Base-by-base conservation (phyloP, 2,329 filamentous ascomycete genomes). In the Pseudogymnoascus pannorum region DNA sequence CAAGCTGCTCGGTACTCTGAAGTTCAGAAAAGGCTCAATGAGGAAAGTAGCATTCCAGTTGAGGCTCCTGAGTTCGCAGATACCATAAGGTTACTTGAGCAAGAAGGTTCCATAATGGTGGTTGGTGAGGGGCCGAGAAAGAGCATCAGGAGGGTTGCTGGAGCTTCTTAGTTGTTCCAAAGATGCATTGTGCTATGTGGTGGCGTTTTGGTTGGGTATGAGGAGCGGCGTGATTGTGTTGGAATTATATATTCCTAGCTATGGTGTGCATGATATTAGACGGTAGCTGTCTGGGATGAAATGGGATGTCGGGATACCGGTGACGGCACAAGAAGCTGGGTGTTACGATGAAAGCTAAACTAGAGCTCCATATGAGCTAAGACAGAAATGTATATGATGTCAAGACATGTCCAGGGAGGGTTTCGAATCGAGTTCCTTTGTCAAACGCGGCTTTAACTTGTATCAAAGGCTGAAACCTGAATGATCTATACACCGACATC, bases 1-100 rank as follows among this genome's bases (percentile, higher is more conserved):
- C 84, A 86, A 64, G 80, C 82, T 0, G 89, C 92, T 20, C 82
- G 90, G 66, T 92, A 89, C 76, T 80, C 79, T n/a, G 94, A 99
- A 60, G 82, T 96, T 4, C 83, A 85, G 63, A 86, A 86, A 69
- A 83, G 81, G 66, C 74, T 99, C 60, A 79, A 81, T 48, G 94
- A 96, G 71, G 82, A 84, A 66, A 85, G 83, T 57, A 87, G 85
- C 69, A 78, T 88, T 62, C 80, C 85, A 9, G 79, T 97, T 8
- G 93, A 97, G 69, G 81, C 84, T 38, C 76, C 80, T 8, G 93
- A 97, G 73, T 94, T 99, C 72, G 83, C 84, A 11, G 92, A 97
- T 74, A 88, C 87, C 11, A 83, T 97, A 73, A 81, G 88, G 65
- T 79, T 81, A 9, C 77, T 97, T 63, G 93, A 99, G 79, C 84